A percentile compares a stretch with the other conserved stretches of the same genome.
phyloP scores from a whole-genome alignment of 345 rosid genomes.

The Rhodamnia rubescens region DNA sequence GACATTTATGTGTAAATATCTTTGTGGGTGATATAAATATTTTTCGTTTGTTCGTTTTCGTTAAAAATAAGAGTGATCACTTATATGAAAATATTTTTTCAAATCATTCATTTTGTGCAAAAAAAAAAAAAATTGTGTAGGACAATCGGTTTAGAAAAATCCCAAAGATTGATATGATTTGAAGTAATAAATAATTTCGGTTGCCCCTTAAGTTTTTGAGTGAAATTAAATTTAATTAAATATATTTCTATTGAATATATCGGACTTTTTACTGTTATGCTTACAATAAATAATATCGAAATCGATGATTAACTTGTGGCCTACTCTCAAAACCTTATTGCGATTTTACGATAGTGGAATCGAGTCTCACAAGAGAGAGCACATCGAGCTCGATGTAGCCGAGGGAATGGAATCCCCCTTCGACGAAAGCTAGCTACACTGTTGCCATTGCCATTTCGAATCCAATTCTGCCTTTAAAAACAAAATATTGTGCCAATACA shows the following conservation, averaged over 20 bases:
- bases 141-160: neutral
- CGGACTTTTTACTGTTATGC: accelerated
- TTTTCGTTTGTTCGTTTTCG: neutral
- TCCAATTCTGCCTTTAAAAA: neutral
- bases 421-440: neutral
- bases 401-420: neutral
- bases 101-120: neutral
- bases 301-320: accelerated
- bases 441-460: neutral
- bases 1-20: neutral
- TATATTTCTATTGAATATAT: accelerated
- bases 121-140: neutral
- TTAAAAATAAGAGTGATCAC: neutral
- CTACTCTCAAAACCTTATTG: too few relatives aligned
- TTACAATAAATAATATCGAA: neutral
- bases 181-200: accelerated
- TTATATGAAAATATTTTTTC: neutral
- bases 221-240: accelerated
- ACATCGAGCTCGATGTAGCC: neutral
- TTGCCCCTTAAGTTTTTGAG: neutral
- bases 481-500: neutral
- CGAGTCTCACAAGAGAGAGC: neutral
- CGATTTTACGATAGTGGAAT: neutral
- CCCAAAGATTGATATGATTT: accelerated
- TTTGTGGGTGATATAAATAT: accelerated